These are phyloP conservation scores for Nigrograna mackinnonii DNA, from an alignment of 2,329 filamentous ascomycete species.

Conservation along the genomic window DNA sequence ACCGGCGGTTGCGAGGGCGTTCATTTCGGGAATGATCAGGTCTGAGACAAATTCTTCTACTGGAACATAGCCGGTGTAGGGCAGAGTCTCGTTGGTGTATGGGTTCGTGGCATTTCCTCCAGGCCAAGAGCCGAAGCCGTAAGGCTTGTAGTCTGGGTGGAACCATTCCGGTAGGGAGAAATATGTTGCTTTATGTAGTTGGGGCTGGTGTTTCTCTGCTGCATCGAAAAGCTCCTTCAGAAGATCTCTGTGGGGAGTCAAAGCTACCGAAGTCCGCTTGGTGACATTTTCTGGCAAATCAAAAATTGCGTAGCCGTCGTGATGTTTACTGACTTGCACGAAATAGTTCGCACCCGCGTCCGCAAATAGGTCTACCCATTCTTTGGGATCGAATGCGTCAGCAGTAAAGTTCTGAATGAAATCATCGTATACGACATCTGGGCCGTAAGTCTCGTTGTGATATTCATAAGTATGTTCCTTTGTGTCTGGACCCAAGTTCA, in stretches of 20 bases:
- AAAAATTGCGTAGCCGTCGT: slow-evolving; percentile 53
- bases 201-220: slow-evolving; percentile 46
- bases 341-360: slow-evolving; percentile 56
- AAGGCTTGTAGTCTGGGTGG: slow-evolving; percentile 45
- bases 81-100: slow-evolving; percentile 46
- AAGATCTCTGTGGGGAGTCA: slow-evolving; percentile 46
- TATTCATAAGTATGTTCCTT: slow-evolving; percentile 53
- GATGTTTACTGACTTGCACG: slow-evolving; percentile 50
- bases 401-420: slow-evolving; percentile 59
- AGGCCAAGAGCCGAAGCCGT: slow-evolving; percentile 46
- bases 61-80: slow-evolving; percentile 50
- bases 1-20: slow-evolving; percentile 45
- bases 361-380: slow-evolving; percentile 58
- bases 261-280: slow-evolving; percentile 44
- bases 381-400: slow-evolving; percentile 53
- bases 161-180: slow-evolving; percentile 53
- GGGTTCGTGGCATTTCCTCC: slow-evolving; percentile 50
- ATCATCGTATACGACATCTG: slow-evolving; percentile 58
- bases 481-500: slow-evolving; percentile 44
- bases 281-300: slow-evolving; percentile 44
- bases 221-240: slow-evolving; percentile 49
- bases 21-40: slow-evolving; percentile 50
- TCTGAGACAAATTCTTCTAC: slow-evolving; percentile 47
- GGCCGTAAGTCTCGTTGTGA: slow-evolving; percentile 54
- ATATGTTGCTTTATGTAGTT: slow-evolving; percentile 49